A percentile compares a stretch with the other conserved stretches of the same genome.
phyloP scores from a whole-genome alignment of 305 asterid genomes.

The Euphrasia arctica region DNA sequence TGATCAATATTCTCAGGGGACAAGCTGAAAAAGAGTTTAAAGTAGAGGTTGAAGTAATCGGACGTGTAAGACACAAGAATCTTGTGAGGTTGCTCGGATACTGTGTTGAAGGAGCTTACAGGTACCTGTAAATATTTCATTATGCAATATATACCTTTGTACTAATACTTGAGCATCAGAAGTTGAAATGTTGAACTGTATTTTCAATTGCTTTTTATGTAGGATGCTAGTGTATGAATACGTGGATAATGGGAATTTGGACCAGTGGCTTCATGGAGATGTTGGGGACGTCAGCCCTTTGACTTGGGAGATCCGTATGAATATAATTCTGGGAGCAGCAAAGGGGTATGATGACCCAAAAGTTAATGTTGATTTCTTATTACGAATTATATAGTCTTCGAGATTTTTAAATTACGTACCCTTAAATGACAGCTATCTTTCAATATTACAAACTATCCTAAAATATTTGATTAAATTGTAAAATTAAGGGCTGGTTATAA shows the following conservation, averaged over 20 bases:
- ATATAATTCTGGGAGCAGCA: constrained; percentile 47
- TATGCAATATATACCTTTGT: not conserved
- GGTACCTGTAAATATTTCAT: constrained; percentile 30
- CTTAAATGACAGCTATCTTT: not conserved
- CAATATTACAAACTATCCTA: not conserved
- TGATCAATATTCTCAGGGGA: constrained; percentile 36
- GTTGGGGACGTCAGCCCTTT: constrained; percentile 50
- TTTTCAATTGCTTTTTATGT: constrained; percentile 10
- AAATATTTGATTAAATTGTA: not conserved
- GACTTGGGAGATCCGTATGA: constrained; percentile 57
- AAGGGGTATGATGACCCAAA: constrained; percentile 39
- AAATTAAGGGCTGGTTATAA: not conserved
- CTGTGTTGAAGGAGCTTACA: constrained; percentile 54
- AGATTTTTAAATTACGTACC: not conserved
- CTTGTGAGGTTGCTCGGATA: constrained; percentile 49
- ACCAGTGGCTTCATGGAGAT: constrained; percentile 64
- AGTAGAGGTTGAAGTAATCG: constrained; percentile 58
- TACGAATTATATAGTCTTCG: not conserved
- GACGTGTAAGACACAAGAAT: constrained; percentile 62
- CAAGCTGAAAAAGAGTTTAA: constrained; percentile 60
- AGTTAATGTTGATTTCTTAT: constrained; percentile 20
- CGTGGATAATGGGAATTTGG: constrained; percentile 56
- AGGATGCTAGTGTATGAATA: constrained; percentile 61
- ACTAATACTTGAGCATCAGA: not conserved
- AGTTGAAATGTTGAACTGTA: constrained; percentile 30